Conservation (phyloP, 2,329 filamentous ascomycete genomes). For the Colletotrichum coccodes region DNA sequence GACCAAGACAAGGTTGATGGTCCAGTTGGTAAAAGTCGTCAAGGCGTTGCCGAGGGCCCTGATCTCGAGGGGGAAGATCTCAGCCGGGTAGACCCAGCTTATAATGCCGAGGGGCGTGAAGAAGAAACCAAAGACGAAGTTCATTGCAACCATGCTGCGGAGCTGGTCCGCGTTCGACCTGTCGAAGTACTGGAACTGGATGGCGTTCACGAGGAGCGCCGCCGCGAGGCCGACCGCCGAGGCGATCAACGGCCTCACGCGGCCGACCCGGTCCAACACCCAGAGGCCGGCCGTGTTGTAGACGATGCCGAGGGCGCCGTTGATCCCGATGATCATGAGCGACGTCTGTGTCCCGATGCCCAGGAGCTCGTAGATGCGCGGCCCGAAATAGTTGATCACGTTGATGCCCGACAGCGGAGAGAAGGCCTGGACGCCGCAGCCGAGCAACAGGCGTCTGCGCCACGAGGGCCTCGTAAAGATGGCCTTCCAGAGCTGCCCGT, state of each 20-base stretch:
- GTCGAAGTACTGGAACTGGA: slow-evolving; percentile 40
- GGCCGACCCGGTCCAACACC: slow-evolving; percentile 56
- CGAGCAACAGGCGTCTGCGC: slow-evolving; percentile 56
- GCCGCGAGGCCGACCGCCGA: slow-evolving; percentile 43
- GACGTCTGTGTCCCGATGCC: slow-evolving; percentile 55
- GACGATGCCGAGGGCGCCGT: slow-evolving; percentile 57
- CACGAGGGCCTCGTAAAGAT: slow-evolving; percentile 55
- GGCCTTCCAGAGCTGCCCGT: slow-evolving; percentile 49
- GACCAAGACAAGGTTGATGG: slow-evolving; percentile 54
- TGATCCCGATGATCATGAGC: slow-evolving; percentile 61
- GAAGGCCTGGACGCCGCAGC: slow-evolving; percentile 59
- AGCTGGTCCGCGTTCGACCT: slow-evolving; percentile 38
- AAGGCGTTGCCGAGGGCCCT: slow-evolving; percentile 41
- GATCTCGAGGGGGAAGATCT: slow-evolving; percentile 51
- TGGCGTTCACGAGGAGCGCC: slow-evolving; percentile 41
- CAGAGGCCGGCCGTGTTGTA: slow-evolving; percentile 58
- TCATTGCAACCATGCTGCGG: slow-evolving; percentile 44
- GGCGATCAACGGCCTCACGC: slow-evolving; percentile 58
- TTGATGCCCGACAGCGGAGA: slow-evolving; percentile 51
- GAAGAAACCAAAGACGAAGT: slow-evolving; percentile 45
- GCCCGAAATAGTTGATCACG: slow-evolving; percentile 50
- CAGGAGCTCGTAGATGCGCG: slow-evolving; percentile 53
- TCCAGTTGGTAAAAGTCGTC: slow-evolving; percentile 43
- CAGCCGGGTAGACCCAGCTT: slow-evolving; percentile 49
- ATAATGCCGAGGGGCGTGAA: slow-evolving; percentile 54